phyloP scores from a whole-genome alignment of 305 asterid genomes.

The Withania somnifera region DNA sequence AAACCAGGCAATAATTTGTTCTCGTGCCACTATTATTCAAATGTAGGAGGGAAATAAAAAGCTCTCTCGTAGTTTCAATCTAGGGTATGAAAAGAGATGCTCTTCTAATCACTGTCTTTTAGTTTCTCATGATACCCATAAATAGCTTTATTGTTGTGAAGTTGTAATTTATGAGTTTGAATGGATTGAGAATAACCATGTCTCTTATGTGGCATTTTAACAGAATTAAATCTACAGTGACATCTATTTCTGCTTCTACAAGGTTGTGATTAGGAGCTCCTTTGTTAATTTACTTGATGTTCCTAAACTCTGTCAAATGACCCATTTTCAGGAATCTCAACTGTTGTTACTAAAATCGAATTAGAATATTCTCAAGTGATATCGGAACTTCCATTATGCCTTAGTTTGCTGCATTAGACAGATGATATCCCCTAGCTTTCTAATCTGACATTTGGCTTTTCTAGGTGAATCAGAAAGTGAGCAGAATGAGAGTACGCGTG shows the following conservation, averaged over 20 bases:
- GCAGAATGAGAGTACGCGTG: constrained; percentile 21
- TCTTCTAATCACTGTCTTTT: not conserved
- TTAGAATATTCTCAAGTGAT: not conserved
- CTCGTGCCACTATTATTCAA: not conserved
- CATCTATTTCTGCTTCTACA: not conserved
- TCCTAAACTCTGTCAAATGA: not conserved
- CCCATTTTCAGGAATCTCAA: not conserved
- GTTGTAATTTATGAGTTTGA: not conserved
- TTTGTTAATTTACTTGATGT: not conserved
- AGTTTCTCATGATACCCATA: not conserved
- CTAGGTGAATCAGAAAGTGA: constrained; percentile 25
- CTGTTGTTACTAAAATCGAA: not conserved
- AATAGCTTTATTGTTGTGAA: not conserved
- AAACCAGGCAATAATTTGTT: not conserved
- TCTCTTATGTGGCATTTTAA: not conserved
- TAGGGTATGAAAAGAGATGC: not conserved
- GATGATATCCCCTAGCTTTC: not conserved
- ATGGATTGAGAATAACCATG: not conserved
- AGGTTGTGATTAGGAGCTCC: no score
- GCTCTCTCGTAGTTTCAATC: not conserved
- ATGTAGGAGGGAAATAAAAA: not conserved
- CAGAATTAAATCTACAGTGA: not conserved
- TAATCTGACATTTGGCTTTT: not conserved
- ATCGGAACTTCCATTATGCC: not conserved
- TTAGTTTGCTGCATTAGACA: not conserved